phyloP scores from a whole-genome alignment of 495 filamentous ascomycete genomes.

The Aspergillus campestris region DNA sequence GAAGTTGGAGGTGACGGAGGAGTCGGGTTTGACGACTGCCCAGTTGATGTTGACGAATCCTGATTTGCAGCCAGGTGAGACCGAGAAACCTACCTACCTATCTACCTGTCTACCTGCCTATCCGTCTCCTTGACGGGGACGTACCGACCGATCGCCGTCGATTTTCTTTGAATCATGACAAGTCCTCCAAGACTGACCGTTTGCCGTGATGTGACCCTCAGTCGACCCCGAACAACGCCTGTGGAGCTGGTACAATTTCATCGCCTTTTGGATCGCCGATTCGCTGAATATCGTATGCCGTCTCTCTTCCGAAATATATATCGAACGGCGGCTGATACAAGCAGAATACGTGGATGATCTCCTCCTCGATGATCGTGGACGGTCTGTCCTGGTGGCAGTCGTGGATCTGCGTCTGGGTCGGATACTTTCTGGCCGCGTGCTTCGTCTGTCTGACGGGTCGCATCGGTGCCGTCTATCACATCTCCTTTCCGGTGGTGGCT shows the following conservation, averaged over 20 bases:
- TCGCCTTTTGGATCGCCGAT: conserved; percentile 89
- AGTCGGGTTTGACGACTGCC: conserved; percentile 71
- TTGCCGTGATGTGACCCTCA: conserved; percentile 10
- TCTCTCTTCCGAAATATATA: conserved; percentile 1
- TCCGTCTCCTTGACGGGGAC: not conserved
- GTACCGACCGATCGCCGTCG: not conserved
- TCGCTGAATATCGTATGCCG: conserved; percentile 76
- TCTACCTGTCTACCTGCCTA: conserved; percentile 1
- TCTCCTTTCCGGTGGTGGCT: conserved; percentile 74
- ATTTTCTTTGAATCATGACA: not conserved
- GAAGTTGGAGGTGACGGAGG: conserved; percentile 62
- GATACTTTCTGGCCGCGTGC: conserved; percentile 65
- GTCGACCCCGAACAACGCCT: conserved; percentile 77
- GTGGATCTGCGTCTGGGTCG: conserved; percentile 82
- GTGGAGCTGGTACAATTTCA: conserved; percentile 86
- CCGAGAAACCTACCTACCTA: not conserved
- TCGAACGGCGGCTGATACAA: not conserved
- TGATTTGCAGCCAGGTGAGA: conserved; percentile 74
- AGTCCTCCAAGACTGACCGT: conserved; percentile 8
- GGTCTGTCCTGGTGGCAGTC: conserved; percentile 94
- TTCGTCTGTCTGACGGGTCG: conserved; percentile 76
- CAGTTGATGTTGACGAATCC: conserved; percentile 88
- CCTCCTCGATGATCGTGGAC: conserved; percentile 66
- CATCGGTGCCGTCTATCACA: conserved; percentile 85
- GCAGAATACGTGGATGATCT: conserved; percentile 95